phyloP scores from a whole-genome alignment of 331 rosid genomes.

The Quercus tomentella region DNA sequence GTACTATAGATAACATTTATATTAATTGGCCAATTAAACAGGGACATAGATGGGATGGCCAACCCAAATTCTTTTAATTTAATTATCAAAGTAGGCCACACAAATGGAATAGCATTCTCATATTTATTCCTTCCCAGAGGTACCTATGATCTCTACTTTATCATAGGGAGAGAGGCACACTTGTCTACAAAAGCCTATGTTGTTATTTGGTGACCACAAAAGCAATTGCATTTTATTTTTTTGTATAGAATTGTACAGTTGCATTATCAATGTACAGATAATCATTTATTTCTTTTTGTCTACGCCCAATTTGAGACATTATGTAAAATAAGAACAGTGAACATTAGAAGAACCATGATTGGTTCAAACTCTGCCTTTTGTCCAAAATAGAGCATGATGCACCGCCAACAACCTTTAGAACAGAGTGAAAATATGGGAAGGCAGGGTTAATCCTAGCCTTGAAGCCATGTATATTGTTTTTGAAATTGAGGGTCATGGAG shows the following conservation, averaged over 20 bases:
- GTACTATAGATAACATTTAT: slow-evolving; percentile 16
- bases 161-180: not conserved
- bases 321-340: too few species aligned
- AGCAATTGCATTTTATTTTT: not conserved
- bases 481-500: too few species aligned
- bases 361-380: too few species aligned
- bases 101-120: not conserved
- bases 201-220: not conserved
- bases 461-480: too few species aligned
- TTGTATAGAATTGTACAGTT: not conserved
- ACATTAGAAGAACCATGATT: too few species aligned
- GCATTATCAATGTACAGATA: not conserved
- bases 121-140: not conserved
- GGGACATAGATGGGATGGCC: not conserved
- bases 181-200: not conserved
- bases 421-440: too few species aligned
- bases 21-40: not conserved
- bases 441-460: too few species aligned
- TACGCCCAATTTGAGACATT: not conserved
- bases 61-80: not conserved
- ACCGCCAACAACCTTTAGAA: too few species aligned
- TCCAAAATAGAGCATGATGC: too few species aligned
- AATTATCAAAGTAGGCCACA: not conserved
- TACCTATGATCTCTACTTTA: not conserved
- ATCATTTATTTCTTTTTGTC: not conserved